These are phyloP conservation scores for Priceomyces haplophilus DNA, from an alignment of 805 yeast species.

Conservation along the genomic window DNA sequence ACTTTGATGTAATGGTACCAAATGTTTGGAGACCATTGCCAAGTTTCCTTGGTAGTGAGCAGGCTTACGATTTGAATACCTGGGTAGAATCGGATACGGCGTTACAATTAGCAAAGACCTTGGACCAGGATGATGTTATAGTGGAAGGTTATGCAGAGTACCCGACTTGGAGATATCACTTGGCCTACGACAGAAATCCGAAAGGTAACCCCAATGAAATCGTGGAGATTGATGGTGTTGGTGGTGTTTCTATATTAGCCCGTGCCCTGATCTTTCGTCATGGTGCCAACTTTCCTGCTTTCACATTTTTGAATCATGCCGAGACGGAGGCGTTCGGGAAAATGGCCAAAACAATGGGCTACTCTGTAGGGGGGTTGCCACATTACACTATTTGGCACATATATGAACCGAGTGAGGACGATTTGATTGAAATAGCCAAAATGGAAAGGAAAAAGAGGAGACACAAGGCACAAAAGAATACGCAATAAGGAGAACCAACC, in stretches of 20 bases:
- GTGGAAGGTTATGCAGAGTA: constrained; percentile 88
- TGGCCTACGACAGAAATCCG: constrained; percentile 66
- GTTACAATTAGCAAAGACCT: constrained; percentile 55
- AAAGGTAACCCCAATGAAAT: constrained; percentile 60
- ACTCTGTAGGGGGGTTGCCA: constrained; percentile 81
- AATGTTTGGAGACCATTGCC: constrained; percentile 98
- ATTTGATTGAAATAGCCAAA: constrained; percentile 63
- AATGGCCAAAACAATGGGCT: constrained; percentile 76
- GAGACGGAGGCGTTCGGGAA: constrained; percentile 88
- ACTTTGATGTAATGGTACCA: constrained; percentile 73
- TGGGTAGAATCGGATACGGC: constrained; percentile 92
- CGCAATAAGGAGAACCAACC: neutral
- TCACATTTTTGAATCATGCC: constrained; percentile 79
- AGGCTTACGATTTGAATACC: constrained; percentile 93
- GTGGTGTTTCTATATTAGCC: constrained; percentile 80
- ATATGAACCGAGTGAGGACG: constrained; percentile 86
- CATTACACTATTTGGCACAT: constrained; percentile 91
- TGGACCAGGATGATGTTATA: constrained; percentile 79
- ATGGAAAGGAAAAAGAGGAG: constrained; percentile 66
- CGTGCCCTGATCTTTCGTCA: constrained; percentile 70
- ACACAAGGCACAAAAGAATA: constrained; percentile 10
- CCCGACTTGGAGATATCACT: constrained; percentile 81
- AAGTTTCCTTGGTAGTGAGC: constrained; percentile 82
- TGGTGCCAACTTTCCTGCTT: constrained; percentile 84
- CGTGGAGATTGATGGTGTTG: constrained; percentile 79